Conservation (phyloP, 176 grass and related monocot species). For the Aechmea fasciata region DNA sequence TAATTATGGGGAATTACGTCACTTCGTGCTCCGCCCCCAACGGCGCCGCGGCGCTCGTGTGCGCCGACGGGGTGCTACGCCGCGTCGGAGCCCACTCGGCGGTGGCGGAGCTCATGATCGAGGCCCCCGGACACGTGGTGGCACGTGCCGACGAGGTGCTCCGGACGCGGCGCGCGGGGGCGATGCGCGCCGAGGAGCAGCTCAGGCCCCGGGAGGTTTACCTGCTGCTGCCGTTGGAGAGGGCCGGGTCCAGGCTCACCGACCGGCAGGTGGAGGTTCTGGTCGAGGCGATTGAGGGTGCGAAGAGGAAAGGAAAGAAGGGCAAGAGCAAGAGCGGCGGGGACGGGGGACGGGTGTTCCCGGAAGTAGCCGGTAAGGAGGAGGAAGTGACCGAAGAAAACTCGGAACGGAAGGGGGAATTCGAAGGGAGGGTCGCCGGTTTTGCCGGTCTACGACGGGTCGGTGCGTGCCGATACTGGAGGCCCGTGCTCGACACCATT, state of each 20-base stretch:
- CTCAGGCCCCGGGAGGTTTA: constrained; percentile 37
- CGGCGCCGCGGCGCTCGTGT: constrained; percentile 7
- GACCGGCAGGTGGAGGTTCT: constrained; percentile 20
- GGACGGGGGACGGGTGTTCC: constrained; percentile 21
- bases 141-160: constrained; percentile 12
- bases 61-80: constrained; percentile 18
- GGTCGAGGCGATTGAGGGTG: background rate
- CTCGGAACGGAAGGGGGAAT: background rate
- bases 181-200: constrained; percentile 37
- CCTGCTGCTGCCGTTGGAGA: constrained; percentile 29
- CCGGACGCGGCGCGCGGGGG: constrained; percentile 16
- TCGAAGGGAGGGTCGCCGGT: background rate
- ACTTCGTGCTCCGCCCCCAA: background rate
- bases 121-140: constrained; percentile 40
- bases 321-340: background rate
- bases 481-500: constrained; percentile 43
- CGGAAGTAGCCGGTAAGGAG: constrained; percentile 11
- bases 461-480: constrained; percentile 30
- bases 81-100: constrained; percentile 7
- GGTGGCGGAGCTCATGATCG: constrained; percentile 46
- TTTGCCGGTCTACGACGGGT: constrained; percentile 1
- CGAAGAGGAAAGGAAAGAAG: background rate
- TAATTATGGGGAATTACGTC: background rate
- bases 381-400: background rate
- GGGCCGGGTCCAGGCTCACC: constrained; percentile 30